These are phyloP conservation scores for Fusarium irregulare DNA, from an alignment of 2,329 filamentous ascomycete genomes.

Conservation along the genomic window DNA sequence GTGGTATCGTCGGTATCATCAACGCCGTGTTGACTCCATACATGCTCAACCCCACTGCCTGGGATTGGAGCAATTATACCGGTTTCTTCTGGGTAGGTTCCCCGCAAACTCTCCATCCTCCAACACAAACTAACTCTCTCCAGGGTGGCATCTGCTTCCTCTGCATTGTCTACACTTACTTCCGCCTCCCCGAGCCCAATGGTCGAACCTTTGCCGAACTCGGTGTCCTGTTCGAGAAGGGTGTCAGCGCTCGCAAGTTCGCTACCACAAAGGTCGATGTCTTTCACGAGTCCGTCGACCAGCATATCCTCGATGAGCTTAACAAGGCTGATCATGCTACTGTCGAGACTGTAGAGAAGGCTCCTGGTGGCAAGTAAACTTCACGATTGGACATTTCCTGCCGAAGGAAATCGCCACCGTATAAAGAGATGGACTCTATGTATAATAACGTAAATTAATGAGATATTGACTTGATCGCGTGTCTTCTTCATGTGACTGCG, in stretches of 20 bases:
- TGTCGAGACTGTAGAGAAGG: constrained; percentile 21
- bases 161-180: constrained; percentile 78
- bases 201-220: constrained; percentile 88
- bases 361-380: constrained; percentile 1
- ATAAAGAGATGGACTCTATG: background rate
- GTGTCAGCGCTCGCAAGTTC: constrained; percentile 79
- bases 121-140: background rate
- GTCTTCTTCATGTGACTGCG: background rate
- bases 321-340: constrained; percentile 47
- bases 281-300: constrained; percentile 63
- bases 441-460: constrained; percentile 7
- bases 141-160: constrained; percentile 75
- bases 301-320: constrained; percentile 61
- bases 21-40: constrained; percentile 86
- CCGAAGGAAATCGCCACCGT: rapidly evolving
- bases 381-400: background rate
- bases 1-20: constrained; percentile 84
- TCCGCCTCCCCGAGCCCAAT: constrained; percentile 73
- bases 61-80: constrained; percentile 88
- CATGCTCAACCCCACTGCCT: constrained; percentile 88
- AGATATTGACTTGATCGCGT: background rate
- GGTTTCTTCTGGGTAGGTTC: constrained; percentile 81
- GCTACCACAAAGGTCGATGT: constrained; percentile 68
- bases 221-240: constrained; percentile 83
- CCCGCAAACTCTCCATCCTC: constrained; percentile 18